phyloP scores from a whole-genome alignment of 257 asterid genomes.

The Handroanthus guayacan region DNA sequence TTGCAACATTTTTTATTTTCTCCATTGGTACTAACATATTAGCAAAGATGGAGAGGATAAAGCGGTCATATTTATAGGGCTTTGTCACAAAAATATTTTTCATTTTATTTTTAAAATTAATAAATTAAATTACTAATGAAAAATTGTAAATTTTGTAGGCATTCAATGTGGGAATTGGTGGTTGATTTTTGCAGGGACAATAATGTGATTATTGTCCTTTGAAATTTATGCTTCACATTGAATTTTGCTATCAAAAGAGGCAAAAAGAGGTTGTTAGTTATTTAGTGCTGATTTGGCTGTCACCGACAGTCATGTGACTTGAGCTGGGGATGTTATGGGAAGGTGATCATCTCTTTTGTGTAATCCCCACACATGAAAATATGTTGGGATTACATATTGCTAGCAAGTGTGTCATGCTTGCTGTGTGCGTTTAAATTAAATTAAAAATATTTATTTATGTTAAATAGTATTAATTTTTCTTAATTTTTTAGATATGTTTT shows the following conservation, averaged over 20 bases:
- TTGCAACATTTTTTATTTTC: neutral
- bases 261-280: neutral
- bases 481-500: too few species aligned
- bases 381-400: too few species aligned
- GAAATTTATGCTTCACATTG: neutral
- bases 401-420: too few species aligned
- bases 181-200: neutral
- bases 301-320: neutral
- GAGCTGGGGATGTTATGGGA: too few species aligned
- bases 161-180: neutral
- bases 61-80: neutral
- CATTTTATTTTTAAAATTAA: neutral
- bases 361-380: too few species aligned
- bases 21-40: neutral
- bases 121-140: neutral
- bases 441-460: too few species aligned
- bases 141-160: neutral
- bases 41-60: neutral
- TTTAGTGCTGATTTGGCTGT: neutral
- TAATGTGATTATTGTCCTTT: neutral
- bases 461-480: too few species aligned
- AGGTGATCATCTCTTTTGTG: too few species aligned
- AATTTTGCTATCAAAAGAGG: neutral
- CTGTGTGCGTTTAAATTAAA: too few species aligned
- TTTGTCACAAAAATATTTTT: neutral